Percentiles rank a stretch among this genome's conserved stretches.
phyloP scores from a whole-genome alignment of 75 land plant genomes.

The Cryptomeria japonica region DNA sequence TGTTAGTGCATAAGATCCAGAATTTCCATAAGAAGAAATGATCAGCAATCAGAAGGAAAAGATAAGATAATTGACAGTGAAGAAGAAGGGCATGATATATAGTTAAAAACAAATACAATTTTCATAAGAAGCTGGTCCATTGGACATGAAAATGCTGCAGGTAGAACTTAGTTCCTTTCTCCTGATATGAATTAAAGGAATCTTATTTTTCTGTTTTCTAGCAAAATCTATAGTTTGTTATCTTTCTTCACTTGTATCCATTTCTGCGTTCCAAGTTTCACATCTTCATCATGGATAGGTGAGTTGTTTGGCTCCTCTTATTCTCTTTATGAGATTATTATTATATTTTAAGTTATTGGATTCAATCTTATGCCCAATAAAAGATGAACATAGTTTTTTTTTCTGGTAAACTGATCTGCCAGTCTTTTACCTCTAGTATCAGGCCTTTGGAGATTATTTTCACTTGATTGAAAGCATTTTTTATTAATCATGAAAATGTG shows the following conservation, averaged over 20 bases:
- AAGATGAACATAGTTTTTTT: no score
- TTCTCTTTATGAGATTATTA: background rate
- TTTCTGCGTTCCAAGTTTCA: background rate
- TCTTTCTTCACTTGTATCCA: background rate
- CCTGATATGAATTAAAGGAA: background rate
- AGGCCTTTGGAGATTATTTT: no score
- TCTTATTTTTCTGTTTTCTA: background rate
- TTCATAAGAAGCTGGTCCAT: background rate
- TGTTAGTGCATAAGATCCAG: background rate
- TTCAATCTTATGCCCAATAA: no score
- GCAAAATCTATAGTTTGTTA: background rate
- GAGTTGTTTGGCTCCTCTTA: background rate
- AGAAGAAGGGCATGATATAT: background rate
- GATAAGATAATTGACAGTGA: background rate
- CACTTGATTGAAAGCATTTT: no score
- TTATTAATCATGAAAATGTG: no score
- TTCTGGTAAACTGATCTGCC: no score
- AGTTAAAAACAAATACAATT: background rate
- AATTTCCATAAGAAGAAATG: background rate
- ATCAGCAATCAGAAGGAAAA: background rate
- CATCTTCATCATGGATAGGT: slow-evolving; percentile 1
- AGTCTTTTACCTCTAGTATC: no score
- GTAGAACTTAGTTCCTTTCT: background rate
- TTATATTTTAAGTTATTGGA: no score
- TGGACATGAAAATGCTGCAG: background rate